Evolutionary conservation across 2,329 filamentous ascomycete species (phyloP).

Genomic region (Coleophoma eucalyptorum): DNA sequence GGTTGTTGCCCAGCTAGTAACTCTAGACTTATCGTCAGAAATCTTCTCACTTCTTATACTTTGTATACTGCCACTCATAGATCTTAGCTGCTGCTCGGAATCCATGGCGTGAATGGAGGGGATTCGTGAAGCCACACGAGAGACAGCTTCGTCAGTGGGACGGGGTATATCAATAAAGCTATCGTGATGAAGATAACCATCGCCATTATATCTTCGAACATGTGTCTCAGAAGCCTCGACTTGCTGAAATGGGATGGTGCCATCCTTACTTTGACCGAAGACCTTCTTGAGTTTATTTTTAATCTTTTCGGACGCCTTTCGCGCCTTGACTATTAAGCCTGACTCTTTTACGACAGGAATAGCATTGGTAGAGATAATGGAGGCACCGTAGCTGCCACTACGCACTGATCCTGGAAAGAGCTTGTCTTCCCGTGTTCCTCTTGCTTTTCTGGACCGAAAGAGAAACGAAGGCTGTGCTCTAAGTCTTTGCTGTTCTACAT

Average conservation of each 20-base stretch:
- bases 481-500: conserved; percentile 29
- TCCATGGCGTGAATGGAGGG: conserved; percentile 46
- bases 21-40: conserved; percentile 54
- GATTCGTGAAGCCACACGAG: conserved; percentile 42
- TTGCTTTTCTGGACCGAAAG: conserved; percentile 4
- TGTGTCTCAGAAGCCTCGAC: conserved; percentile 37
- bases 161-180: conserved; percentile 28
- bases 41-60: conserved; percentile 39
- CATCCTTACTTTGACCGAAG: conserved; percentile 39
- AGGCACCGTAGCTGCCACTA: conserved; percentile 26
- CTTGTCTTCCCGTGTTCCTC: conserved; percentile 32
- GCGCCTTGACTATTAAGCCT: conserved; percentile 46
- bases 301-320: conserved; percentile 59
- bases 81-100: conserved; percentile 42
- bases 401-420: conserved; percentile 44
- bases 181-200: conserved; percentile 23
- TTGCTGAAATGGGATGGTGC: conserved; percentile 46
- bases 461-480: conserved; percentile 19
- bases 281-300: conserved; percentile 58
- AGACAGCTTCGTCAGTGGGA: conserved; percentile 41
- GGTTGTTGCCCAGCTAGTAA: conserved; percentile 71
- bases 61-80: conserved; percentile 51
- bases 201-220: conserved; percentile 18
- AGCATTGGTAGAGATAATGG: conserved; percentile 23
- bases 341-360: conserved; percentile 22